phyloP scores from a whole-genome alignment of 2,329 filamentous ascomycete genomes.

The Pseudodiploospora longispora region DNA sequence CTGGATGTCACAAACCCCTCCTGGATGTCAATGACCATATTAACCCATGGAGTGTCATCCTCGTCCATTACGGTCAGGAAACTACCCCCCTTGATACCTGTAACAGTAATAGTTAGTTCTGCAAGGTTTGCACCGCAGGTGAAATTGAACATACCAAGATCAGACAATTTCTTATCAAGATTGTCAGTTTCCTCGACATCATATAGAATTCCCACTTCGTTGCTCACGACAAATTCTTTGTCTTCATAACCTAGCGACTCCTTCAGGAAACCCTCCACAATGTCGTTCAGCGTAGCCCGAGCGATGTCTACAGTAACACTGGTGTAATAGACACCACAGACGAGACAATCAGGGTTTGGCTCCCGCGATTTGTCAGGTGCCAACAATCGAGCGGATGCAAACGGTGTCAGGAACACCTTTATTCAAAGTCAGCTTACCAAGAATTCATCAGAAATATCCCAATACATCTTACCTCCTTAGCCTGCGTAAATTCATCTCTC shows the following conservation, averaged over 20 bases:
- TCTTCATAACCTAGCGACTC: constrained; percentile 67
- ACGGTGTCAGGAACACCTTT: constrained; percentile 71
- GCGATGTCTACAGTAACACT: constrained; percentile 60
- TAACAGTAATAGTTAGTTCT: not conserved
- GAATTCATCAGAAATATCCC: not conserved
- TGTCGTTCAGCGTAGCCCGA: constrained; percentile 65
- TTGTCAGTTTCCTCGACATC: constrained; percentile 87
- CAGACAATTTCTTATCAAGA: constrained; percentile 66
- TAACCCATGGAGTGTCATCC: constrained; percentile 68
- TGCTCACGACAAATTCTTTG: constrained; percentile 69
- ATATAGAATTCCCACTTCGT: constrained; percentile 70
- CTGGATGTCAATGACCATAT: constrained; percentile 66
- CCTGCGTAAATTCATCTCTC: constrained; percentile 58
- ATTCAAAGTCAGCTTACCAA: not conserved
- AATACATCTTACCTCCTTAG: constrained; percentile 56
- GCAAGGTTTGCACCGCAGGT: not conserved
- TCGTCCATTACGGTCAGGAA: constrained; percentile 84
- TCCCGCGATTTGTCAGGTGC: constrained; percentile 46
- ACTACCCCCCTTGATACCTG: constrained; percentile 60
- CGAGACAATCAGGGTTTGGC: constrained; percentile 75
- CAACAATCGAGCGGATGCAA: constrained; percentile 49
- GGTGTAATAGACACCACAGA: constrained; percentile 69
- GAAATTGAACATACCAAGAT: constrained; percentile 50
- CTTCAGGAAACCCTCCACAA: constrained; percentile 69
- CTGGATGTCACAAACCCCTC: constrained; percentile 41